Evolutionary conservation across 768 basidiomycete genomes (phyloP), one percentile per base, ranked within the genome.

Genomic region (Amyloporia xantha): DNA sequence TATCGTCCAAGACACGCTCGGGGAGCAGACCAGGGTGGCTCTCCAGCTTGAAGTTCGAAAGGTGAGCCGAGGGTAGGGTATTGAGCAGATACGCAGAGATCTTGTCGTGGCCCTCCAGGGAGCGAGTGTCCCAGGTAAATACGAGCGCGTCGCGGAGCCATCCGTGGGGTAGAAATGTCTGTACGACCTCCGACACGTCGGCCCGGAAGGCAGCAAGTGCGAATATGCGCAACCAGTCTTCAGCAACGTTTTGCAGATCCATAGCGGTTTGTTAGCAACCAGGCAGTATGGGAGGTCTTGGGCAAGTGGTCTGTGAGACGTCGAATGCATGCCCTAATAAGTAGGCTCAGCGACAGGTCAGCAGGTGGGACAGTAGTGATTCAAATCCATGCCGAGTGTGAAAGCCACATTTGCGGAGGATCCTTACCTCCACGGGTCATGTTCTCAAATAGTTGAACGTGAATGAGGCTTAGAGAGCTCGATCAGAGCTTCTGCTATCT

Each of bases 121-220:
- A 54, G 21, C 72, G 68, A 26, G 62, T 64, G 52, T 71, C 63
- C 74, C 74, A 76, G 1, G 66, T 67, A 54, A 77, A 71, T 10
- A 65, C 60, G 42, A 75, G 66, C 27, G 71, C 46, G 52, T 77
- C 73, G 9, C 71, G 63, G 25, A 73, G 62, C 62, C 65, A 74
- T 9, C 71, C 73, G 30, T 60, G 48, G 0, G 64, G 57, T 1
- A 65, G 62, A 55, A 74, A 68, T 9, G 48, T 43, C 11, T 60
- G 50, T 0, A 52, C 50, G 5, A 64, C 52, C 3, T 51, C 61
- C 4, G 57, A 49, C 3, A 55, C 44, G 41, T 70, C 59, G 1
- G 46, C 55, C 21, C 56, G 37, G n/a, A 45, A 21, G 12, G 67
- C 24, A 12, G 54, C 54, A 3, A 24, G 20, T 20, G 59, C 51